Evolutionary conservation across 129 eudicot genomes (phyloP).

Genomic region (Tagetes patula): DNA sequence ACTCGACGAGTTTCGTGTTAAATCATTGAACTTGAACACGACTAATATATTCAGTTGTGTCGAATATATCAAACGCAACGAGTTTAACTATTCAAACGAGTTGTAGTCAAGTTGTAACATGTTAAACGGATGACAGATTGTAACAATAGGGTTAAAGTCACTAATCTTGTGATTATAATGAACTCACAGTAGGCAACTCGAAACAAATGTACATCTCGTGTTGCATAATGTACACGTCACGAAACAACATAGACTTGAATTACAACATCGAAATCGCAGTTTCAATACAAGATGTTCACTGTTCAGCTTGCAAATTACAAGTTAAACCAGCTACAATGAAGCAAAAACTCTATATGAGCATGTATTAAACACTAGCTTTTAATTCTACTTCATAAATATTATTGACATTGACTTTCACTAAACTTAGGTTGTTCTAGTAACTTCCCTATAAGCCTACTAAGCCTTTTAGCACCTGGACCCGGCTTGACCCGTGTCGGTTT

Average conservation of each 20-base stretch:
- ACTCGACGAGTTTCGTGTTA: neutral
- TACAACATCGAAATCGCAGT: neutral
- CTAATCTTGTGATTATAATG: no score
- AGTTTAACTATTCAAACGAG: neutral
- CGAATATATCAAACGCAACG: neutral
- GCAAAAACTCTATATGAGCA: conserved; percentile 22
- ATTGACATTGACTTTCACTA: conserved; percentile 52
- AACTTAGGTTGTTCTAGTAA: conserved; percentile 40
- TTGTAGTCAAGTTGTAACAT: neutral
- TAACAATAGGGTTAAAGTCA: neutral
- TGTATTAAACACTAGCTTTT: conserved; percentile 11
- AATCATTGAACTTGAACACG: neutral
- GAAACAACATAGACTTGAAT: neutral
- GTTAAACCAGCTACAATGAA: conserved; percentile 6
- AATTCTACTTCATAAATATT: conserved; percentile 25
- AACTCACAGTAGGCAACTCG: neutral
- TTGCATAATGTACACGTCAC: neutral
- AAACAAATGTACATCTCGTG: conserved; percentile 3
- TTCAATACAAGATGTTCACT: conserved; percentile 1
- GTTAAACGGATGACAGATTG: neutral
- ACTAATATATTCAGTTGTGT: neutral
- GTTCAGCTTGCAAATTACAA: conserved; percentile 17
- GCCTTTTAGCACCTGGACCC: conserved; percentile 68
- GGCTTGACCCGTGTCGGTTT: conserved; percentile 53
- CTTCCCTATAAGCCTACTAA: conserved; percentile 49